Base-by-base conservation (phyloP, 164 flowering plant species). In the Nymphaea thermarum region DNA sequence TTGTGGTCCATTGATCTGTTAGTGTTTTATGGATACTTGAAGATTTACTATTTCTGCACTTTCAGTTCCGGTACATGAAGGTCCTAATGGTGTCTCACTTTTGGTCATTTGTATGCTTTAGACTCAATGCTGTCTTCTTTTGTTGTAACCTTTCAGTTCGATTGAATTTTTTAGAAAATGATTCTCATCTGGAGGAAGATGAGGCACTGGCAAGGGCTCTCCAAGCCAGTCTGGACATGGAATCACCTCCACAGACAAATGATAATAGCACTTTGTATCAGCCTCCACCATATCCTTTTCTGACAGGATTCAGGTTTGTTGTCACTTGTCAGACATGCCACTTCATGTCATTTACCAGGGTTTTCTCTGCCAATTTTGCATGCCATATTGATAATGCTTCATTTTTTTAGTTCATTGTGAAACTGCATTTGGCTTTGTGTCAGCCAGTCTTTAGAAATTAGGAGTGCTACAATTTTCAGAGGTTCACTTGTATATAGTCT, bases 131-230 rank as follows among this genome's bases (percentile, higher is more conserved):
- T 25, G 36, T 25, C 36, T 25, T 25, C 36, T 25, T 25, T 25
- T 1, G 36, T 1, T 25, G 36, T 25, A 25, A 17, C 25, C 25
- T 11, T 62, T 64, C 63, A 17, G 1, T 73, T 47, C n/a, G 0
- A 66, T 67, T 18, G 43, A 25, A 25, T 25, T 25, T 25, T 25
- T 25, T 68, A 90, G 94, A 80, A 68, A 65, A 47, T 68, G 77
- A 67, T 61, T 74, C 77, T 62, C 89, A 83, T 66, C 60, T 87
- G 81, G 85, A 86, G 73, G 95, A 91, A 80, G 97, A 91, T 77
- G 97, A 88, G 74, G 85, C 75, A 73, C 87, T 91, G 73, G 97
- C 97, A 4, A 82, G 88, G 80, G 93, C 97, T 47, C 65, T 91
- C 25, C 88, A 91, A 76, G 97, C 88, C 75, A 91, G 95, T 75